Percentiles rank a stretch among this genome's conserved stretches.
Evolutionary conservation across 257 asterid species (phyloP).

Genomic region (Nicotiana undulata): DNA sequence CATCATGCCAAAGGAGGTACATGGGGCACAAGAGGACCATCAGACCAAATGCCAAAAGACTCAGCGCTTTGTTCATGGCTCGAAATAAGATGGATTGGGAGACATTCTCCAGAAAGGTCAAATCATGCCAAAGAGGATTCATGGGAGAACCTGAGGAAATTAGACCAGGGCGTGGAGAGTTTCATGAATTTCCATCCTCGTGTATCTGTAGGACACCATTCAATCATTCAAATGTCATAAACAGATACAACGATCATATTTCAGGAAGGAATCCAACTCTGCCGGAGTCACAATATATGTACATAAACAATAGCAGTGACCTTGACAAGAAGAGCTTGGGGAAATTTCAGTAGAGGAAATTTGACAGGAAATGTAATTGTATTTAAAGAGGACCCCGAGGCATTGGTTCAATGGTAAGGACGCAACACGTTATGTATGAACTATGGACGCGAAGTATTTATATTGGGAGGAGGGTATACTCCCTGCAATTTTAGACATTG

Average conservation of each 20-base stretch:
- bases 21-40: conserved; percentile 94
- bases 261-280: not conserved
- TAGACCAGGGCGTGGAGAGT: conserved; percentile 88
- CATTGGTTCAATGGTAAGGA: not conserved
- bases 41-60: conserved; percentile 92
- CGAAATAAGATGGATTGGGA: conserved; percentile 77
- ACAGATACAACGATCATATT: not conserved
- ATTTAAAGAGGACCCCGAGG: conserved; percentile 23
- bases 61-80: conserved; percentile 52
- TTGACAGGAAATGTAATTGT: conserved; percentile 20
- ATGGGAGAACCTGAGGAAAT: conserved; percentile 98
- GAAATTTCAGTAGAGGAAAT: conserved; percentile 16
- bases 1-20: conserved; percentile 56
- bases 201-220: conserved; percentile 75
- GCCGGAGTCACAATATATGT: conserved; percentile 1
- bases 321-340: conserved; percentile 10
- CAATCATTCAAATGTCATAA: conserved; percentile 17
- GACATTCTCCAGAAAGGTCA: conserved; percentile 70
- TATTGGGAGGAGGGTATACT: not conserved
- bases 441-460: not conserved
- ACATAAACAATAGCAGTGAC: conserved; percentile 9
- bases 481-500: not conserved
- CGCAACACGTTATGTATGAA: not conserved
- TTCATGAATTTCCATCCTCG: conserved; percentile 80
- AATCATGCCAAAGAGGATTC: conserved; percentile 89